These are phyloP conservation scores for Calonectria crousiana DNA, from an alignment of 2,329 filamentous ascomycete species.

Conservation along the genomic window DNA sequence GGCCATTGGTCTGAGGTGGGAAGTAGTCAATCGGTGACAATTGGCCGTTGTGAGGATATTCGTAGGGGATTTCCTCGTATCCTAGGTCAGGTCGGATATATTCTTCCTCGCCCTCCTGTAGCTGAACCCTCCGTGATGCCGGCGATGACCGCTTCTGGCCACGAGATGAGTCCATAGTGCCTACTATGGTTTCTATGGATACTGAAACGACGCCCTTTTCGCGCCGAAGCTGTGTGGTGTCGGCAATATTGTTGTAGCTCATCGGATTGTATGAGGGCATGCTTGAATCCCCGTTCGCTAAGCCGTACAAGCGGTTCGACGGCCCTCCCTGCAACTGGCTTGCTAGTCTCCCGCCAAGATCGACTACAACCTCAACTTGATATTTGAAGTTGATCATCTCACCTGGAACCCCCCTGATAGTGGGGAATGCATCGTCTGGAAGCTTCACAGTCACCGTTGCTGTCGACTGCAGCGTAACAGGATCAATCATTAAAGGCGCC, in stretches of 20 bases:
- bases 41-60: slow-evolving; percentile 33
- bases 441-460: slow-evolving; percentile 87
- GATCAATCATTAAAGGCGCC: slow-evolving; percentile 89
- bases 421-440: slow-evolving; percentile 92
- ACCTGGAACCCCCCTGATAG: slow-evolving; percentile 89
- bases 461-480: slow-evolving; percentile 79
- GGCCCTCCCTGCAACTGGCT: slow-evolving; percentile 76
- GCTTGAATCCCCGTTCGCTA: slow-evolving; percentile 43
- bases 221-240: slow-evolving; percentile 86
- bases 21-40: slow-evolving; percentile 42
- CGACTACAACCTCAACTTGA: slow-evolving; percentile 91
- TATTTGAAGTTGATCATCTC: slow-evolving; percentile 97
- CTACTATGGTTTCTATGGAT: slow-evolving; percentile 87
- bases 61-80: slow-evolving; percentile 37
- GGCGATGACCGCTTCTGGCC: slow-evolving; percentile 43
- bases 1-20: slow-evolving; percentile 49
- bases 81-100: slow-evolving; percentile 38
- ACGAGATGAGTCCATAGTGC: slow-evolving; percentile 80
- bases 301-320: slow-evolving; percentile 50
- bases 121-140: slow-evolving; percentile 43
- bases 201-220: slow-evolving; percentile 94
- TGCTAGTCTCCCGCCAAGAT: slow-evolving; percentile 87
- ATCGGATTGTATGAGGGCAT: slow-evolving; percentile 46
- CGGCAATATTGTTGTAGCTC: slow-evolving; percentile 75
- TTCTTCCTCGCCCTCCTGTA: slow-evolving; percentile 49